Percentiles rank a stretch among this genome's conserved stretches.
phyloP scores from a whole-genome alignment of 345 rosid species.

The Dovyalis caffra region DNA sequence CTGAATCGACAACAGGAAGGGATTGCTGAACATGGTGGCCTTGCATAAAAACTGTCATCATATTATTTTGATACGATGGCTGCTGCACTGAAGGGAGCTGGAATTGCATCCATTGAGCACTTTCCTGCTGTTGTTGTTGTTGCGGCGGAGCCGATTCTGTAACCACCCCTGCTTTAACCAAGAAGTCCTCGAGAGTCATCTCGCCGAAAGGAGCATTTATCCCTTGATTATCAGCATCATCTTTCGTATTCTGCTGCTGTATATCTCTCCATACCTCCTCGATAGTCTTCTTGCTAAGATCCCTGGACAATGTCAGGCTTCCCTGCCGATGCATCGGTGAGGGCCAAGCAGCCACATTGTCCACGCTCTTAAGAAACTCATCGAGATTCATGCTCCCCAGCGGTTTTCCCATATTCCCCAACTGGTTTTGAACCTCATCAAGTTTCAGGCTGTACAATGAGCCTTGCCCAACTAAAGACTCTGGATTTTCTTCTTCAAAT shows the following conservation, averaged over 20 bases:
- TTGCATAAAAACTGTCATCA: neutral
- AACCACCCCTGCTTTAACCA: neutral
- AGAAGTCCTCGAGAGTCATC: conserved; percentile 1
- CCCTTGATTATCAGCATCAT: neutral
- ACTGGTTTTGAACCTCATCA: neutral
- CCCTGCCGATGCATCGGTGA: neutral
- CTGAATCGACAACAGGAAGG: neutral
- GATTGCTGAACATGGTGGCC: neutral
- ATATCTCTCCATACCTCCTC: neutral
- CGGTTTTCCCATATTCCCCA: neutral
- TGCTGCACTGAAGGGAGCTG: neutral
- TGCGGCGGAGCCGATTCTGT: neutral
- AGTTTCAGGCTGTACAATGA: neutral
- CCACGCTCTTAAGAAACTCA: neutral
- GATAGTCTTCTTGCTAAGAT: neutral
- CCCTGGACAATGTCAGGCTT: neutral
- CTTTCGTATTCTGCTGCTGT: neutral
- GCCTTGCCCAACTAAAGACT: neutral
- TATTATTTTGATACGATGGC: neutral
- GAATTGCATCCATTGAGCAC: neutral
- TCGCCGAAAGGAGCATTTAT: neutral
- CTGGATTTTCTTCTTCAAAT: neutral
- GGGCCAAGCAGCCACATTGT: neutral
- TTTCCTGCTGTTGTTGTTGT: neutral
- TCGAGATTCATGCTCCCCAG: neutral